Evolutionary conservation across 371 early-diverging fungal species (phyloP).

Genomic region (Coemansia sp.): DNA sequence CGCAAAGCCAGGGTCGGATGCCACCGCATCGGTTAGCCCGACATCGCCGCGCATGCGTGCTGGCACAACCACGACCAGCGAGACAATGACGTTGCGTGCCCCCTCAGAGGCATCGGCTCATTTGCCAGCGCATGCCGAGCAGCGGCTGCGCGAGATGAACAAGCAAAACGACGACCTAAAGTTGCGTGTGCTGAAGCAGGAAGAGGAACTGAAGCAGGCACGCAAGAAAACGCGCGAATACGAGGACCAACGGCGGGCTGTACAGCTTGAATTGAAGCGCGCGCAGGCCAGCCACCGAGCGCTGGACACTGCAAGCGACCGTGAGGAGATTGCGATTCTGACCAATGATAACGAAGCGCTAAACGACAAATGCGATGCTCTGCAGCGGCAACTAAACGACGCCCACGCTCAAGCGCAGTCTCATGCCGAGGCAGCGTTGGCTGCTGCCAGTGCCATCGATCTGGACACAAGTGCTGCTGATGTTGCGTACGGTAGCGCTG

Average conservation of each 20-base stretch:
- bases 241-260: constrained; percentile 29
- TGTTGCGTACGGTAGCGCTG: constrained; percentile 1
- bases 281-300: constrained; percentile 8
- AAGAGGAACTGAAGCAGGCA: constrained; percentile 23
- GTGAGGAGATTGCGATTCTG: constrained; percentile 16
- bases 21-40: background rate
- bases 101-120: constrained; percentile 33
- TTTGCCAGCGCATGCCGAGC: constrained; percentile 2
- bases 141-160: constrained; percentile 11
- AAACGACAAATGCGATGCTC: constrained; percentile 26
- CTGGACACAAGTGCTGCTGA: constrained; percentile 6
- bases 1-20: background rate
- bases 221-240: constrained; percentile 14
- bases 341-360: constrained; percentile 32
- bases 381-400: constrained; percentile 24
- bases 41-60: constrained; percentile 28
- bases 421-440: constrained; percentile 10
- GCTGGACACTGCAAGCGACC: constrained; percentile 12
- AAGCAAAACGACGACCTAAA: background rate
- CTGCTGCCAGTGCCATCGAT: constrained; percentile 10
- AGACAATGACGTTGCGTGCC: constrained; percentile 39
- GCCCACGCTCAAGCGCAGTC: constrained; percentile 11
- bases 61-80: constrained; percentile 40
- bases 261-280: constrained; percentile 39
- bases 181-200: constrained; percentile 5